phyloP scores from a whole-genome alignment of 2,329 filamentous ascomycete species.

The Trichothecium sympodiale region DNA sequence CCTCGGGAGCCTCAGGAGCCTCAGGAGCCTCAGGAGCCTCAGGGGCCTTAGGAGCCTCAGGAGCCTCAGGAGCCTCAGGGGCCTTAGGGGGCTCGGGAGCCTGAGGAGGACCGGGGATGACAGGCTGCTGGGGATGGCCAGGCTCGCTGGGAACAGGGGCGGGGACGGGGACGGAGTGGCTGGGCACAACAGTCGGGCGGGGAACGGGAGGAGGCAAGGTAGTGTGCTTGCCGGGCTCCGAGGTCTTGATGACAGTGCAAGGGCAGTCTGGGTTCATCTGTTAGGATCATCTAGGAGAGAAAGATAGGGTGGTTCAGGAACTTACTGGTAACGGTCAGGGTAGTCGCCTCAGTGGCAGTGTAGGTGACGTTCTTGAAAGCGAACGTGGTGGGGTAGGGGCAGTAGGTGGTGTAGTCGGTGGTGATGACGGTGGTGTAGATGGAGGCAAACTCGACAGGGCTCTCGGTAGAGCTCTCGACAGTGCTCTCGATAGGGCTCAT shows the following conservation, averaged over 20 bases:
- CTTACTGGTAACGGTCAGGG: constrained; percentile 34
- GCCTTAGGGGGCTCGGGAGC: neutral
- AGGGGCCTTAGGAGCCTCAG: neutral
- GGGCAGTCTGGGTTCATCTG: constrained; percentile 28
- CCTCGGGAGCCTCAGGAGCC: neutral
- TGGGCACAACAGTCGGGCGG: constrained; percentile 4
- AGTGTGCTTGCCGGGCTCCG: neutral
- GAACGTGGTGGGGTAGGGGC: constrained; percentile 29
- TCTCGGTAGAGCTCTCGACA: neutral
- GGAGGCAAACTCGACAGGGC: neutral
- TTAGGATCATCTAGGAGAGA: constrained; percentile 11
- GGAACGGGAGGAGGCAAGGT: constrained; percentile 8
- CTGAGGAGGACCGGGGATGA: neutral
- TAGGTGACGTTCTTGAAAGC: constrained; percentile 29
- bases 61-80: neutral
- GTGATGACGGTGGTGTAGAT: constrained; percentile 22
- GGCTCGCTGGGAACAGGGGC: constrained; percentile 7
- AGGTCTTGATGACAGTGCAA: constrained; percentile 26
- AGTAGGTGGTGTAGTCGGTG: constrained; percentile 28
- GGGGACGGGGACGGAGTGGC: constrained; percentile 7
- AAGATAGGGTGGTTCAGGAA: neutral
- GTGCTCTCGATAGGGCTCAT: too few relatives aligned
- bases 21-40: constrained; percentile 2
- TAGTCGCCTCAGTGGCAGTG: constrained; percentile 28
- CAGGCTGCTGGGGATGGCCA: too few relatives aligned